phyloP scores from a whole-genome alignment of 176 grass and related monocot genomes.

The Musa beccarii region DNA sequence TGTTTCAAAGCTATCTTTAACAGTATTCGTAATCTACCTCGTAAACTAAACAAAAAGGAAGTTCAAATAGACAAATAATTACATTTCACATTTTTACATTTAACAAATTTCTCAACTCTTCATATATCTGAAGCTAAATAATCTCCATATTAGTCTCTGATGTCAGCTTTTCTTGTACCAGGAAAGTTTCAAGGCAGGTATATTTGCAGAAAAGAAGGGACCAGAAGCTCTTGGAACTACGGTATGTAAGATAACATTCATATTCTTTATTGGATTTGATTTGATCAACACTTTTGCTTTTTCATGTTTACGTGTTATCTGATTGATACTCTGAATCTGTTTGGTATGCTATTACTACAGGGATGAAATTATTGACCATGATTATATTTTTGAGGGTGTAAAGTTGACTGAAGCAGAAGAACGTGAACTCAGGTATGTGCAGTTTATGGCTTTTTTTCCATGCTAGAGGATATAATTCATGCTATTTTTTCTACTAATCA shows the following conservation, averaged over 20 bases:
- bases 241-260: constrained; percentile 35
- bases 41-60: neutral
- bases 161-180: constrained; percentile 21
- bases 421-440: constrained; percentile 53
- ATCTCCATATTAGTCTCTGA: constrained; percentile 5
- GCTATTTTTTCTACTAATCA: constrained; percentile 9
- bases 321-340: constrained; percentile 14
- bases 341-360: constrained; percentile 29
- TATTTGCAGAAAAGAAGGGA: constrained; percentile 83
- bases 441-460: neutral
- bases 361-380: constrained; percentile 84
- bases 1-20: neutral
- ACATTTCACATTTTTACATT: neutral
- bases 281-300: neutral
- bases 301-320: constrained; percentile 4
- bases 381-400: constrained; percentile 79
- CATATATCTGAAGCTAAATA: neutral
- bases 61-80: neutral
- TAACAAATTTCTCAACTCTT: neutral
- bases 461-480: neutral
- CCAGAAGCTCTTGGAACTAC: constrained; percentile 85
- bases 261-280: constrained; percentile 1
- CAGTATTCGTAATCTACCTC: neutral
- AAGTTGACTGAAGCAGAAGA: constrained; percentile 76
- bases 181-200: constrained; percentile 76